These are phyloP conservation scores for Plantago coronopus DNA, from an alignment of 305 asterid species.

Conservation along the genomic window DNA sequence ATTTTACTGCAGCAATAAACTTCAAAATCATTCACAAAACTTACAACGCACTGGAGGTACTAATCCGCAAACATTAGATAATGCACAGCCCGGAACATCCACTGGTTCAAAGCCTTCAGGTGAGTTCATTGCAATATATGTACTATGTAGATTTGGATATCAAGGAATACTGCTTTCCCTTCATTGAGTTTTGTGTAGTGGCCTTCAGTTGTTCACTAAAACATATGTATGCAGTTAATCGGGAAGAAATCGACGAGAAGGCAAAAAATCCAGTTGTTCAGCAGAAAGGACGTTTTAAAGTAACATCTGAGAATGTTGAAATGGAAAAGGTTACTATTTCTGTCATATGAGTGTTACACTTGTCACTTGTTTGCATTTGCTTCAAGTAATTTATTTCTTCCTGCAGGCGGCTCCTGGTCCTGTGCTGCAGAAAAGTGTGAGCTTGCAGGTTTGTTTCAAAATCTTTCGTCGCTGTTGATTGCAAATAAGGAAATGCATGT, in stretches of 20 bases:
- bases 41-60: constrained; percentile 32
- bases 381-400: constrained; percentile 25
- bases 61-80: constrained; percentile 36
- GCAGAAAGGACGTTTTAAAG: constrained; percentile 97
- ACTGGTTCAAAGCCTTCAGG: constrained; percentile 66
- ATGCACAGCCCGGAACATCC: constrained; percentile 44
- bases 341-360: constrained; percentile 16
- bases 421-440: constrained; percentile 52
- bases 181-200: constrained; percentile 10
- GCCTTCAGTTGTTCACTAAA: constrained; percentile 15
- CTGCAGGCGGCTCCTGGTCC: constrained; percentile 56
- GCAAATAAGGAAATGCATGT: neutral
- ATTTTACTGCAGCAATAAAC: constrained; percentile 44
- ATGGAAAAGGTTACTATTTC: constrained; percentile 56
- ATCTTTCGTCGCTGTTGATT: neutral
- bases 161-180: neutral
- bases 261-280: constrained; percentile 77
- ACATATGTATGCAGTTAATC: constrained; percentile 44
- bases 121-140: constrained; percentile 27
- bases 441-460: constrained; percentile 59
- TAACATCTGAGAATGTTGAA: constrained; percentile 89
- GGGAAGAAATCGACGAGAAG: constrained; percentile 82
- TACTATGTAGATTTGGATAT: constrained; percentile 9
- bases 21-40: constrained; percentile 39
- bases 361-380: constrained; percentile 18